Percentiles rank a stretch among this genome's conserved stretches.
phyloP scores from a whole-genome alignment of 23 red algal species.

The Cyanidiococcus yangmingshanensis region DNA sequence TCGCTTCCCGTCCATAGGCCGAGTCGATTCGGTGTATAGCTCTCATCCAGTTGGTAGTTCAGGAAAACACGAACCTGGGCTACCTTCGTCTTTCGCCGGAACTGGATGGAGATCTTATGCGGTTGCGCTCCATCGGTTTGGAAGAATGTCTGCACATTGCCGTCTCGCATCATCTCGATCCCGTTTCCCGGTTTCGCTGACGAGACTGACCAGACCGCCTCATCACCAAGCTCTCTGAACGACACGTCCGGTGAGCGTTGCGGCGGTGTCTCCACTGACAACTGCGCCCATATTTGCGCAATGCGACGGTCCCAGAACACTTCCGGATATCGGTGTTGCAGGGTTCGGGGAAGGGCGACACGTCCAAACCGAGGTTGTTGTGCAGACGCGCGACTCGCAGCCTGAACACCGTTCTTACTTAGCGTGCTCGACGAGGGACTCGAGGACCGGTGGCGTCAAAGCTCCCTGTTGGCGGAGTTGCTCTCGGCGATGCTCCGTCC shows the following conservation, averaged over 20 bases:
- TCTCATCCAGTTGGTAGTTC: constrained; percentile 30
- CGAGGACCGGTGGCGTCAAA: too few species aligned
- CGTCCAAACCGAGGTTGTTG: background rate
- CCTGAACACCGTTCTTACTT: too few species aligned
- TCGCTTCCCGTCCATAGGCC: constrained; percentile 25
- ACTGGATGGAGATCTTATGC: constrained; percentile 24
- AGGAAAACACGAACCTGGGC: constrained; percentile 17
- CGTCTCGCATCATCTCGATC: constrained; percentile 29
- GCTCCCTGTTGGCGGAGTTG: too few species aligned
- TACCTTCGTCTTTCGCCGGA: background rate
- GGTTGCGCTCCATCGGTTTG: constrained; percentile 25
- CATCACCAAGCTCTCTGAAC: constrained; percentile 16
- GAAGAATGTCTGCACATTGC: constrained; percentile 26
- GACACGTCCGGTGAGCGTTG: background rate
- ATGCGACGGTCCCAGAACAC: background rate
- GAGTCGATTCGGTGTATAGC: constrained; percentile 24
- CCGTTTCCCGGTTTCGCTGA: constrained; percentile 28
- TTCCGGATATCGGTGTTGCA: constrained; percentile 3
- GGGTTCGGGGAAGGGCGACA: background rate
- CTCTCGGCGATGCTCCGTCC: too few species aligned
- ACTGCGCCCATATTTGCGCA: background rate
- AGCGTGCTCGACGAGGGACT: too few species aligned
- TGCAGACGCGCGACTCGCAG: background rate
- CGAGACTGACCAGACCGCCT: constrained; percentile 27
- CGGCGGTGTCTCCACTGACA: background rate